These are phyloP conservation scores for Thecaphora frezii DNA, from an alignment of 1,284 basidiomycete genomes.

Conservation along the genomic window DNA sequence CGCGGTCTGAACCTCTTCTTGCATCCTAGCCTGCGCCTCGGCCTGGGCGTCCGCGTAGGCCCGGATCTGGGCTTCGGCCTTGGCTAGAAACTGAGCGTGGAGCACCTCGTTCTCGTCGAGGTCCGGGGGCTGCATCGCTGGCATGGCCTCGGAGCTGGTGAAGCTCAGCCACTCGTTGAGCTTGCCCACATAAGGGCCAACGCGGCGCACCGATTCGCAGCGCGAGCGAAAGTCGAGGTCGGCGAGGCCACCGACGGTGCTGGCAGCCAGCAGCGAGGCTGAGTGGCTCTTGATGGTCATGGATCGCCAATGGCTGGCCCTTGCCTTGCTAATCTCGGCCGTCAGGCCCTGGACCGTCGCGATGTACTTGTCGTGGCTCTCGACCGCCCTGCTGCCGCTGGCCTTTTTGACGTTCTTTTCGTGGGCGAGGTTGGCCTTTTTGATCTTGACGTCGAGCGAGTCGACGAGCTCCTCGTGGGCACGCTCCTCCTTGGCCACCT, in stretches of 20 bases:
- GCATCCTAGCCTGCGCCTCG: slow-evolving; percentile 31
- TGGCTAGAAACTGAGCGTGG: slow-evolving; percentile 32
- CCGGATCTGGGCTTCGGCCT: slow-evolving; percentile 32
- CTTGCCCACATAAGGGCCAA: slow-evolving; percentile 43
- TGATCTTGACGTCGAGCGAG: slow-evolving; percentile 52
- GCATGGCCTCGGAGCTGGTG: slow-evolving; percentile 49
- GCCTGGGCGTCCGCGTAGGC: slow-evolving; percentile 26
- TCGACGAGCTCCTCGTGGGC: slow-evolving; percentile 51
- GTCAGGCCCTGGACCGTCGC: slow-evolving; percentile 43
- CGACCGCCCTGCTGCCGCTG: slow-evolving; percentile 32
- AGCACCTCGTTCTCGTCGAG: slow-evolving; percentile 41
- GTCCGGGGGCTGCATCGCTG: slow-evolving; percentile 40
- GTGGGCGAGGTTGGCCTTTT: slow-evolving; percentile 53
- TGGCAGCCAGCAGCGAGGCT: slow-evolving; percentile 38
- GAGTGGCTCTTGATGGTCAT: slow-evolving; percentile 47
- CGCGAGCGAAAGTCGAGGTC: slow-evolving; percentile 48
- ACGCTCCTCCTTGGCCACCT: slow-evolving; percentile 56
- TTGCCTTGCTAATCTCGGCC: slow-evolving; percentile 46
- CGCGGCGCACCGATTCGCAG: slow-evolving; percentile 50
- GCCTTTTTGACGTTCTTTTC: slow-evolving; percentile 51
- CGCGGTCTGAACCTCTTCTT: slow-evolving; percentile 30
- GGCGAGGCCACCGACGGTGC: slow-evolving; percentile 46
- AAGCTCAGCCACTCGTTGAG: slow-evolving; percentile 50
- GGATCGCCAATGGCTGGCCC: slow-evolving; percentile 32
- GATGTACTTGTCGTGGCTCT: slow-evolving; percentile 55